Base-by-base conservation (phyloP, 2,329 filamentous ascomycete species). In the Sporothrix luriei region DNA sequence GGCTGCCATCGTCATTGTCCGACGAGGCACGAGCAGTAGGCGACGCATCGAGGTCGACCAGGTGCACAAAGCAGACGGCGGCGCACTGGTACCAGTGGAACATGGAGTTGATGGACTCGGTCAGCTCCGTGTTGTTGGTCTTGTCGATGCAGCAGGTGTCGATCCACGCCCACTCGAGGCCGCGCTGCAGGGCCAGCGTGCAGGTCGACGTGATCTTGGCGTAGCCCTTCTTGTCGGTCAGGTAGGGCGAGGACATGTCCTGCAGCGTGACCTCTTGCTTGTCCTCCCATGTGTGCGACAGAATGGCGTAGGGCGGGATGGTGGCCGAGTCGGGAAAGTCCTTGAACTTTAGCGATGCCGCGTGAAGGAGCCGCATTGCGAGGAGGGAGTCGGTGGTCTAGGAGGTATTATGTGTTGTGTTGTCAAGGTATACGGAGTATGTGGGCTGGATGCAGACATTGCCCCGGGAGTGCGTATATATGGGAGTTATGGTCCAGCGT, bases 71-170 rank as follows among this genome's bases (percentile, higher is more conserved):
- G 62, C 71, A 73, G 14, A 73, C 69, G 0, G 52, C 26, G 1
- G 72, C 70, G 2, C 67, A 40, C 43, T 70, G 48, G 68, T 73
- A 73, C 72, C 72, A 73, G 7, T 52, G 62, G 61, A 70, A 73
- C 72, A 73, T 73, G 65, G 65, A 69, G 59, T 74, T 72, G 72
- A 74, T 74, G 7, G 72, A 64, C 69, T 73, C 72, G 4, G 73
- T 70, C 4, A 73, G 67, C 61, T 74, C 73, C 3, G 72, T 70
- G 46, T 55, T 69, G 72, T 70, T 72, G 24, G 70, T 66, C 68
- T 74, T 74, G 68, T 74, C 70, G 65, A 74, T 74, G 66, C 73
- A 73, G 69, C 72, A 74, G 9, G 71, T 74, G 55, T 74, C 73
- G 49, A 74, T 66, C 72, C 73, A 74, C 0, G 52, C 70, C 33